Evolutionary conservation across 345 rosid species (phyloP).

Genomic region (Salix exigua): DNA sequence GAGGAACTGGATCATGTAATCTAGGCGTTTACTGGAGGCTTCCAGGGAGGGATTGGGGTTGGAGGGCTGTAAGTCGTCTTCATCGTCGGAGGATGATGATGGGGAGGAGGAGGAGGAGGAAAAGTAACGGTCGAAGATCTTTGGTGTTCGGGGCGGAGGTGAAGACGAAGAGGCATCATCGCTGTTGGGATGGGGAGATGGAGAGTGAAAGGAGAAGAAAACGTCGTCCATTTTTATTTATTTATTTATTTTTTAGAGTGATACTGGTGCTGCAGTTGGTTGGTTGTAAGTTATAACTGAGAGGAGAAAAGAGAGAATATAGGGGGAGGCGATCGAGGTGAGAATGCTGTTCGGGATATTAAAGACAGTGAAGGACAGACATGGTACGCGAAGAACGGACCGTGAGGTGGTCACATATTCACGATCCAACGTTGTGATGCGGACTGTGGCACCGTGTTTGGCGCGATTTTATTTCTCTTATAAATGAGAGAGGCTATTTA

Average conservation of each 20-base stretch:
- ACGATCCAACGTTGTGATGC: no score
- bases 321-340: neutral
- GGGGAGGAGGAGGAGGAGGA: slow-evolving; percentile 41
- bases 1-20: slow-evolving; percentile 83
- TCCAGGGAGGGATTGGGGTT: slow-evolving; percentile 38
- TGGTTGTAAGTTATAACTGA: neutral
- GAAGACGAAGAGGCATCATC: neutral
- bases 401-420: neutral
- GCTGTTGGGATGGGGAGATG: no score
- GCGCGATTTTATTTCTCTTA: no score
- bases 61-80: slow-evolving; percentile 28
- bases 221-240: slow-evolving; percentile 3
- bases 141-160: slow-evolving; percentile 30
- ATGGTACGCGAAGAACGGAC: neutral
- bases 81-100: slow-evolving; percentile 41
- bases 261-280: neutral
- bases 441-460: no score
- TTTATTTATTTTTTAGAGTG: no score
- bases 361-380: neutral
- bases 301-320: neutral
- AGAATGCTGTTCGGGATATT: neutral
- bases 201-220: neutral
- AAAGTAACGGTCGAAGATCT: slow-evolving; percentile 60
- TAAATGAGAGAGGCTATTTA: no score
- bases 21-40: slow-evolving; percentile 69